phyloP scores from a whole-genome alignment of 179 eudicot genomes.

The Dionaea muscipula region DNA sequence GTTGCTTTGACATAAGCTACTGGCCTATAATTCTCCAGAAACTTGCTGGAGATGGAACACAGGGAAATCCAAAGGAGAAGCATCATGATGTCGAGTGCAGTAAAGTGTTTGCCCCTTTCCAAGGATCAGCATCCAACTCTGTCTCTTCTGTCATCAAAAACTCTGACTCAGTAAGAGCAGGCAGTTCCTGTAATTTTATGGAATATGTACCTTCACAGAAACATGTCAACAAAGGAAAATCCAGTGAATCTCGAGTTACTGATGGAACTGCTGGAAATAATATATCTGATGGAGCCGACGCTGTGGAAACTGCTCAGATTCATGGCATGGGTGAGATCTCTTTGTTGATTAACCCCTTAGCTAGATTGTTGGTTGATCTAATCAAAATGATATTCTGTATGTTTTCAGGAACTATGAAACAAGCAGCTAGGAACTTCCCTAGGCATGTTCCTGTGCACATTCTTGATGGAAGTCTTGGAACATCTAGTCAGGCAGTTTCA shows the following conservation, averaged over 20 bases:
- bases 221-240: conserved; percentile 15
- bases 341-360: conserved; percentile 7
- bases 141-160: conserved; percentile 25
- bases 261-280: conserved; percentile 21
- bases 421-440: conserved; percentile 42
- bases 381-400: neutral
- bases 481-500: conserved; percentile 28
- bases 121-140: conserved; percentile 32
- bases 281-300: conserved; percentile 19
- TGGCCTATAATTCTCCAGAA: conserved; percentile 29
- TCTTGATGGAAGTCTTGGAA: conserved; percentile 55
- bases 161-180: conserved; percentile 17
- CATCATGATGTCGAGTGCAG: conserved; percentile 27
- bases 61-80: conserved; percentile 18
- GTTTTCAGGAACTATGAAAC: conserved; percentile 27
- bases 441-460: conserved; percentile 76
- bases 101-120: conserved; percentile 28
- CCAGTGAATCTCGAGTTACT: conserved; percentile 24
- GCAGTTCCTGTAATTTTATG: conserved; percentile 11
- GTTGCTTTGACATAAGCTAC: conserved; percentile 7
- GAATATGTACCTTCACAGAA: conserved; percentile 20
- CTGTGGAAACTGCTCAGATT: conserved; percentile 22
- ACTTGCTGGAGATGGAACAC: conserved; percentile 28
- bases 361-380: conserved; percentile 8
- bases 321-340: conserved; percentile 26